Percentiles rank a stretch among this genome's conserved stretches.
phyloP scores from a whole-genome alignment of 179 eudicot genomes.

The Beta macrorhiza region DNA sequence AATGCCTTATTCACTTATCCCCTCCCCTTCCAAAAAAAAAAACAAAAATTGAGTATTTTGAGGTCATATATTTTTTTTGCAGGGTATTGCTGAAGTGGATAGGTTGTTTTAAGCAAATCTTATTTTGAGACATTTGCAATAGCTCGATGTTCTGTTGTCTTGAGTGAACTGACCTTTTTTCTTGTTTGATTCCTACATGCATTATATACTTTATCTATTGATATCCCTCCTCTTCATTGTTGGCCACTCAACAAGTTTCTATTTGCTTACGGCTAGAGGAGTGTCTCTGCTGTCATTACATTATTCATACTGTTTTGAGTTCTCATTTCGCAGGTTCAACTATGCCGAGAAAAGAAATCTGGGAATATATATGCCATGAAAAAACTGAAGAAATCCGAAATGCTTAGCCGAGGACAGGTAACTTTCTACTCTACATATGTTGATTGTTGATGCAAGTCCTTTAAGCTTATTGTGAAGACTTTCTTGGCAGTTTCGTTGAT shows the following conservation, averaged over 20 bases:
- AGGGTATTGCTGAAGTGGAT: conserved; percentile 1
- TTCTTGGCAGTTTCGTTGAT: conserved; percentile 8
- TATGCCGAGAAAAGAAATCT: conserved; percentile 84
- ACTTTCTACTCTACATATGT: conserved; percentile 1
- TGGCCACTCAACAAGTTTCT: background rate
- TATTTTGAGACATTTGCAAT: background rate
- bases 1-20: background rate
- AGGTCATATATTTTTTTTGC: background rate
- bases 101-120: background rate
- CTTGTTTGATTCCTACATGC: background rate
- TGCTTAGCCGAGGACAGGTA: conserved; percentile 96
- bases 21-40: background rate
- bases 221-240: background rate
- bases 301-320: conserved; percentile 18
- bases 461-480: conserved; percentile 13
- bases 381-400: conserved; percentile 90
- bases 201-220: conserved; percentile 2
- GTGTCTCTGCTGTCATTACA: background rate
- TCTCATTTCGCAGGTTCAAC: conserved; percentile 54
- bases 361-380: conserved; percentile 95
- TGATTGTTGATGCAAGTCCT: conserved; percentile 17
- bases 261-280: background rate
- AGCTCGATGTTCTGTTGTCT: background rate
- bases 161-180: background rate
- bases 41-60: background rate